Evolutionary conservation across 148 eudicot genomes (phyloP), one percentile per base, ranked within the genome.

Genomic region (Spergularia marina): DNA sequence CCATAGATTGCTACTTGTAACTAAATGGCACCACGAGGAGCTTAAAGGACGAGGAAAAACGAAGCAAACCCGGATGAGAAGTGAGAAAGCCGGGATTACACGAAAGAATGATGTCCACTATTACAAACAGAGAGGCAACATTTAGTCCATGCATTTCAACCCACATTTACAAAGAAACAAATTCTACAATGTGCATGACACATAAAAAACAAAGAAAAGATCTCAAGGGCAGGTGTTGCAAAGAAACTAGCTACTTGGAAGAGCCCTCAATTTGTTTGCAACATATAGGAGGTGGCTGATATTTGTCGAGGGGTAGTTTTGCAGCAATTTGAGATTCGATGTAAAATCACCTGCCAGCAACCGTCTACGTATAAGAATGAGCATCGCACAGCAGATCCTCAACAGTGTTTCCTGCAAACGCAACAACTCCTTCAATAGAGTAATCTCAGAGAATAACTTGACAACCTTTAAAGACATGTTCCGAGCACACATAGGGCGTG

Each of bases 291-390:
- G 83, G 72, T 92, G 99, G 55, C 97, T 89, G 67, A 92, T 88
- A 75, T 92, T 96, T 41, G 99, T 88, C 39, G 97, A 54, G n/a
- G 99, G 99, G 76, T 96, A 96, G 74, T 84, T 86, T 70, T 96
- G 99, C 70, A 96, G 86, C 56, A 92, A 78, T 88, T 96, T 96
- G 78, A 96, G 93, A 78, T 92, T 92, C 15, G 99, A 85, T 15
- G 99, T 96, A 71, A 96, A 96, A 82, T 96, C 98, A 51, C 98
- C 99, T 0, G 99, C 99, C 65, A 96, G 89, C 78, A 96, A 81
- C 61, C 98, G 98, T 82, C 90, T 96, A 56, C 98, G 84, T 11
- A 96, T 86, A 6, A 96, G 89, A 72, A 92, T 82, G 57, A 96
- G 84, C 99, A 96, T 96, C 6, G 99, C 99, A 82, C 98, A 96